Percentiles rank a stretch among this genome's conserved stretches.
Evolutionary conservation across 208 protist genomes (phyloP).

Genomic region (Endotrypanum monterogeii): DNA sequence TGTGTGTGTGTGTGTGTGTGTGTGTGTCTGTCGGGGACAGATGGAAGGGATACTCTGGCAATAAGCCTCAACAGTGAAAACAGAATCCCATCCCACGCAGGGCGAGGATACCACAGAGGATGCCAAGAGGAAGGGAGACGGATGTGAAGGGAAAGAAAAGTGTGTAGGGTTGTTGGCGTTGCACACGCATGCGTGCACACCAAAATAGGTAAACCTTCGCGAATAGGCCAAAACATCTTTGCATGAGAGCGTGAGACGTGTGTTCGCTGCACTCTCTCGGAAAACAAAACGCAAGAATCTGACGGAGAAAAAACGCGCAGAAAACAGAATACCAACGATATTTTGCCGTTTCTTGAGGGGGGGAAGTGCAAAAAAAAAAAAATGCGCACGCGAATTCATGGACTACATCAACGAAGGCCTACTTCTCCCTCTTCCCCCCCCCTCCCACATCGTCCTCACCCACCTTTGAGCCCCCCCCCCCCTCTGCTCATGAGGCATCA

Average conservation of each 20-base stretch:
- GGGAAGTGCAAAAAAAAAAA: neutral
- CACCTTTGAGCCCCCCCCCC: neutral
- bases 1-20: conserved; percentile 3
- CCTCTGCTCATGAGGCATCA: too few relatives aligned
- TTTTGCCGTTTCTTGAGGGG: neutral
- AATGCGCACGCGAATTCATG: neutral
- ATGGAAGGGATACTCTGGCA: neutral
- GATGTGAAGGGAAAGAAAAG: too few relatives aligned
- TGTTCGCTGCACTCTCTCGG: neutral
- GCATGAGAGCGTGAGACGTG: neutral
- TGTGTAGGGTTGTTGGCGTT: neutral
- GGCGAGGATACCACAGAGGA: too few relatives aligned
- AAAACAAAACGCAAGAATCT: neutral
- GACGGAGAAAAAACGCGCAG: neutral
- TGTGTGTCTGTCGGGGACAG: neutral
- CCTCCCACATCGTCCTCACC: neutral
- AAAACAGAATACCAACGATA: too few relatives aligned
- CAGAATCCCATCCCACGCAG: too few relatives aligned
- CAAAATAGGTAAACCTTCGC: neutral
- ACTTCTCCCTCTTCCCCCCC: conserved; percentile 1
- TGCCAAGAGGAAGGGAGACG: too few relatives aligned
- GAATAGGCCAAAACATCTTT: neutral
- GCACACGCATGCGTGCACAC: too few relatives aligned
- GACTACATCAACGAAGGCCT: neutral
- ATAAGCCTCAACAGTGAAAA: too few relatives aligned